Conservation (phyloP, 129 eudicot genomes). For the Pulicaria dysenterica region DNA sequence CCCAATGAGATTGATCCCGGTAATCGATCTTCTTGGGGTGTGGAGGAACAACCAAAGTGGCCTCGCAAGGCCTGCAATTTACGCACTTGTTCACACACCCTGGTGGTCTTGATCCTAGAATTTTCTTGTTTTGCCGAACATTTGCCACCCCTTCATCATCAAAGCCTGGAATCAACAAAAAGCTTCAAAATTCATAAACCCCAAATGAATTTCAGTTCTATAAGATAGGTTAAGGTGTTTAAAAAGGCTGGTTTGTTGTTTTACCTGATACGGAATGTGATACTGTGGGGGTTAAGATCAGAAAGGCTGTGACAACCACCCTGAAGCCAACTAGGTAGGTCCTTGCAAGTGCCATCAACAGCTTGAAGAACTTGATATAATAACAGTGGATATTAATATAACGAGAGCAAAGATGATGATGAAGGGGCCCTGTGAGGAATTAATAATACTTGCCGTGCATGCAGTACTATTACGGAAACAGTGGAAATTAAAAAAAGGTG, state of each 20-base stretch:
- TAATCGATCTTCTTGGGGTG: slow-evolving; percentile 32
- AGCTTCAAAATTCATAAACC: background rate
- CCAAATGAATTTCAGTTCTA: background rate
- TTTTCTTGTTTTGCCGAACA: slow-evolving; percentile 29
- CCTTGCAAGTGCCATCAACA: slow-evolving; percentile 53
- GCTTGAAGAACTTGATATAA: slow-evolving; percentile 18
- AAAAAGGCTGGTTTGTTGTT: background rate
- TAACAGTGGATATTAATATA: slow-evolving; percentile 13
- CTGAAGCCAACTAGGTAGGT: slow-evolving; percentile 36
- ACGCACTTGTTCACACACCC: slow-evolving; percentile 68
- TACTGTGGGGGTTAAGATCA: slow-evolving; percentile 37
- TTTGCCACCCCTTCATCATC: slow-evolving; percentile 31
- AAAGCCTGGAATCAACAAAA: slow-evolving; percentile 1
- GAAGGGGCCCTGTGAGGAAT: slow-evolving; percentile 24
- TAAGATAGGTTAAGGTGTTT: background rate
- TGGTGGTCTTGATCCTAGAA: slow-evolving; percentile 77
- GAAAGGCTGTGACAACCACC: slow-evolving; percentile 38
- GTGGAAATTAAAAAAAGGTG: slow-evolving; percentile 26
- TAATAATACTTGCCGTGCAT: slow-evolving; percentile 29
- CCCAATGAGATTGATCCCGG: slow-evolving; percentile 41
- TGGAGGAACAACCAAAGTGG: slow-evolving; percentile 72
- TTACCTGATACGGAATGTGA: slow-evolving; percentile 58
- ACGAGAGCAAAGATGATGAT: slow-evolving; percentile 6
- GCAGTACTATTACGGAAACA: slow-evolving; percentile 34
- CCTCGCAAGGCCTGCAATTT: slow-evolving; percentile 73